A percentile compares a stretch with the other conserved stretches of the same genome.
phyloP scores from a whole-genome alignment of 2,329 filamentous ascomycete species.

The Penicillium fuscoglaucum region DNA sequence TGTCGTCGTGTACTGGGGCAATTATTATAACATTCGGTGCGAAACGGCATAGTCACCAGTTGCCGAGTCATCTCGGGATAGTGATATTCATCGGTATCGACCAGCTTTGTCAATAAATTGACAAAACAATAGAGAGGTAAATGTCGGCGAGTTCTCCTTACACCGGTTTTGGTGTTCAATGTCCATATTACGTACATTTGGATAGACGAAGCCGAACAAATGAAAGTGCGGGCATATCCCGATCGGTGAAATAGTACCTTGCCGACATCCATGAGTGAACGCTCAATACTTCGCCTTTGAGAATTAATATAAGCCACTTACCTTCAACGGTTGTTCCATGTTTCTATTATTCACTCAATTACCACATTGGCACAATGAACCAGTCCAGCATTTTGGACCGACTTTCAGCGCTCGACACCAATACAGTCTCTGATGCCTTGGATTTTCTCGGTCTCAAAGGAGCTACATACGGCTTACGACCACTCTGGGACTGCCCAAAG shows the following conservation, averaged over 20 bases:
- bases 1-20: too few species aligned
- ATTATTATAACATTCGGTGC: neutral
- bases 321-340: neutral
- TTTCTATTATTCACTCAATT: neutral
- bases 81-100: neutral
- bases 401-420: slow-evolving; percentile 24
- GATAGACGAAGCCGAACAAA: neutral
- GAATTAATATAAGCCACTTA: neutral
- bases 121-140: neutral
- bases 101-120: neutral
- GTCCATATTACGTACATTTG: neutral
- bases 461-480: slow-evolving; percentile 22
- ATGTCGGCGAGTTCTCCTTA: neutral
- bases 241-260: neutral
- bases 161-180: neutral
- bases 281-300: neutral
- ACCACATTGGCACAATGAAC: neutral
- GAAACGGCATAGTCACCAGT: neutral
- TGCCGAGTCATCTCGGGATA: neutral
- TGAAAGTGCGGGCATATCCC: too few species aligned
- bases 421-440: slow-evolving; percentile 27
- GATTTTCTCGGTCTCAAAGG: slow-evolving; percentile 26
- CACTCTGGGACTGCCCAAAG: slow-evolving; percentile 28
- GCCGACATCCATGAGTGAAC: neutral
- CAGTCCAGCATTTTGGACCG: slow-evolving; percentile 11